Evolutionary conservation across 1,284 basidiomycete species (phyloP).

Genomic region (Pseudomicrostroma phylloplanum): DNA sequence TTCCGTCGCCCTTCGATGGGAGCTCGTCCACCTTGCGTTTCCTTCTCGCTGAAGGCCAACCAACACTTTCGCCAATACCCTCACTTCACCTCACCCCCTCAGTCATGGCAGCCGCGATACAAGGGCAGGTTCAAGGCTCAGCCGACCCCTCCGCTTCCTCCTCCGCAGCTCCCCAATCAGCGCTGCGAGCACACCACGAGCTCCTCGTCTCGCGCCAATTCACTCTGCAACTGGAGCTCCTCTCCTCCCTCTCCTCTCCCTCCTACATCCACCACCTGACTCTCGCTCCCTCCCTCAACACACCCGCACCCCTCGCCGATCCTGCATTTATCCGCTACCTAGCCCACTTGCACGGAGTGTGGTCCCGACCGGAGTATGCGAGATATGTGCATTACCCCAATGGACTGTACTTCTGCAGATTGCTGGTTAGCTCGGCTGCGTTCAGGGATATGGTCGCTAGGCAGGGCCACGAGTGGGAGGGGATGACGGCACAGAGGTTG

Average conservation of each 20-base stretch:
- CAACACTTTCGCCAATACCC: neutral
- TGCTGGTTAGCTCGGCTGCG: neutral
- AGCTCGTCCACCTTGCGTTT: too few relatives aligned
- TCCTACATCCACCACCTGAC: slow-evolving; percentile 5
- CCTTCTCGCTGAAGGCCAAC: too few relatives aligned
- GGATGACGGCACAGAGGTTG: neutral
- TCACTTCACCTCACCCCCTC: neutral
- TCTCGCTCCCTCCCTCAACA: neutral
- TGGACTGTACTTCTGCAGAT: slow-evolving; percentile 3
- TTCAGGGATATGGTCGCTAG: neutral
- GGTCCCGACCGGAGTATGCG: neutral
- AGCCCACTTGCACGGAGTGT: neutral
- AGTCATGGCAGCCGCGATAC: neutral
- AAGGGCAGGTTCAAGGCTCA: neutral
- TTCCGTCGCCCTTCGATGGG: too few relatives aligned
- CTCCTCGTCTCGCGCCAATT: slow-evolving; percentile 1
- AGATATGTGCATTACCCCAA: neutral
- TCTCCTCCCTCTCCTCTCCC: slow-evolving; percentile 1
- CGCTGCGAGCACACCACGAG: neutral
- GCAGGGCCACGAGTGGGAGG: neutral
- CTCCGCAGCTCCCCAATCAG: neutral
- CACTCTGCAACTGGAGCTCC: slow-evolving; percentile 5
- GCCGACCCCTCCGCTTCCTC: neutral
- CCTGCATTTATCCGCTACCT: slow-evolving; percentile 4
- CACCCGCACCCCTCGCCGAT: neutral